Evolutionary conservation across 1,139 yeast species (phyloP), one percentile per base, ranked within the genome.

Genomic region (Trichomonascaceae sp.): DNA sequence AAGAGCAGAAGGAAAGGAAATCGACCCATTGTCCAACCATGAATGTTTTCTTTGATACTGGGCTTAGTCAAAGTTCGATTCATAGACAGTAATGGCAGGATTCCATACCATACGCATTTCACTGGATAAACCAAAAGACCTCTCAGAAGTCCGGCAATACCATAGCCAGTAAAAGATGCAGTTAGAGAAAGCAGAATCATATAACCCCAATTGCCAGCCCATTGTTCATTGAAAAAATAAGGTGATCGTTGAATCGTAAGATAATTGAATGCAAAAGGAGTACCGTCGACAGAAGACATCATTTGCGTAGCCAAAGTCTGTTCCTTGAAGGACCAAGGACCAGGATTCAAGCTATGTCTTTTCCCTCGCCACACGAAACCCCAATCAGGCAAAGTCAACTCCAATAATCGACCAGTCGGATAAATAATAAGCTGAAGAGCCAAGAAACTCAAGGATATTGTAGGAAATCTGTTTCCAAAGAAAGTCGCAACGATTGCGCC

Each of bases 281-380:
- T 66, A 38, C 74, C 74, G 50, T 72, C 70, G n/a, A 77, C 67
- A 48, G 74, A 74, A 47, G 77, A 70, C 61, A 74, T 74, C 63
- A 77, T 70, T 45, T 77, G 55, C 8, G 85, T 78, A 4, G 82
- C 72, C 58, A 81, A 70, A 83, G 82, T 81, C 72, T 84, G 88
- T 63, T 85, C 91, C 66, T 85, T 85, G 63, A 72, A 76, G 38
- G 78, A 73, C 86, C 88, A 85, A 7, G 82, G 82, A n/a, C 84
- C 84, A 1, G 84, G 83, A 66, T 83, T 76, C 61, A 81, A 61
- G 53, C 79, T 66, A 61, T 68, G 55, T 56, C 71, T 70, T 54
- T 59, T 65, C 45, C 74, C 78, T 60, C 68, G 69, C 59, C 64
- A 67, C 43, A 61, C 73, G 64, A 80, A 65, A 22, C 74, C 76